These are phyloP conservation scores for Saccharomyces cerevisiae DNA, from an alignment of 805 yeast species.

Conservation along the genomic window DNA sequence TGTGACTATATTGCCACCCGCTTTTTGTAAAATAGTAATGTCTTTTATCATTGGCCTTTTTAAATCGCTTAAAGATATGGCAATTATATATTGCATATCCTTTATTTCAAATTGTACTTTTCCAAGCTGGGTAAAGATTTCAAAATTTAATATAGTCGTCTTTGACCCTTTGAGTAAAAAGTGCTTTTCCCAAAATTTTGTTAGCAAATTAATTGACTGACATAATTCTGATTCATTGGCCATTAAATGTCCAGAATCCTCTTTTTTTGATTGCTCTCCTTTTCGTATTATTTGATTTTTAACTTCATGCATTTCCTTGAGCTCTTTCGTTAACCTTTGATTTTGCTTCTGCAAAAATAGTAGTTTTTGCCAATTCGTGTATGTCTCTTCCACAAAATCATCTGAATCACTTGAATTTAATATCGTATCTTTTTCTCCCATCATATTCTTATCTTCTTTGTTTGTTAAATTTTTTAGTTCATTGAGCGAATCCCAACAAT, in stretches of 20 bases:
- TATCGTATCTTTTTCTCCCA: constrained; percentile 3
- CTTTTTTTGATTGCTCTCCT: background rate
- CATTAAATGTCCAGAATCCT: background rate
- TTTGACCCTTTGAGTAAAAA: background rate
- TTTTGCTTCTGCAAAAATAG: constrained; percentile 1
- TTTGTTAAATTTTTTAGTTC: constrained; percentile 15
- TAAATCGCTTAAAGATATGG: constrained; percentile 5
- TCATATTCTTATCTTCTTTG: constrained; percentile 1
- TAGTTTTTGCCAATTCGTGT: constrained; percentile 9
- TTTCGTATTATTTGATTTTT: background rate
- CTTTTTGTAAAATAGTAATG: constrained; percentile 6
- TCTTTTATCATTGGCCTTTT: constrained; percentile 4
- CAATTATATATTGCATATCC: constrained; percentile 3
- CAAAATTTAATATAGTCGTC: constrained; percentile 4
- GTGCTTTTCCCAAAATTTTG: constrained; percentile 7
- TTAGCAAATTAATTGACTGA: background rate
- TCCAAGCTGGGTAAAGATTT: constrained; percentile 17
- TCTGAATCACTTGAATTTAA: constrained; percentile 1
- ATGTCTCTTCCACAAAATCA: constrained; percentile 5
- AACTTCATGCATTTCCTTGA: constrained; percentile 2
- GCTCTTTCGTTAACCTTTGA: constrained; percentile 3
- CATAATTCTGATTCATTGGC: background rate
- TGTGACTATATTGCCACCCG: background rate
- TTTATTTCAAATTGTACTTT: constrained; percentile 16
- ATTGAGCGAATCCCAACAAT: constrained; percentile 17